Conservation (phyloP, 2,329 filamentous ascomycete species). For the Aspergillus neoniger region DNA sequence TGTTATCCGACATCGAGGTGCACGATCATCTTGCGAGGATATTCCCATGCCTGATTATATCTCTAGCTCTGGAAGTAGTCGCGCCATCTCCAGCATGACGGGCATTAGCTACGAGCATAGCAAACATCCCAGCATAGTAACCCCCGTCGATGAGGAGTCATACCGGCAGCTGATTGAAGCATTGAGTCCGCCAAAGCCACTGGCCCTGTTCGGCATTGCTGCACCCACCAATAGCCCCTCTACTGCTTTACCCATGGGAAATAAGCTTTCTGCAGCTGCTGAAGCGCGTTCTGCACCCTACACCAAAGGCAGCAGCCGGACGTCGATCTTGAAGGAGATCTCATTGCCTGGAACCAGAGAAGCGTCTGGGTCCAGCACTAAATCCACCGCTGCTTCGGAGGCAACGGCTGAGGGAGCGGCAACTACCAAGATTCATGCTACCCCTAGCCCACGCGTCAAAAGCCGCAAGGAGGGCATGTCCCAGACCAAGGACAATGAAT, state of each 20-base stretch:
- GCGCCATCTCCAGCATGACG: slow-evolving; percentile 44
- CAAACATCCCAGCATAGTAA: slow-evolving; percentile 39
- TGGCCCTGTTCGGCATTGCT: slow-evolving; percentile 27
- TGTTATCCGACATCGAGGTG: slow-evolving; percentile 33
- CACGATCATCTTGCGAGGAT: slow-evolving; percentile 46
- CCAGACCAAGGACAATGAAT: slow-evolving; percentile 26
- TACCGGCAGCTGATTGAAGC: slow-evolving; percentile 41
- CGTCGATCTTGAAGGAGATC: slow-evolving; percentile 30
- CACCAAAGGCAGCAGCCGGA: slow-evolving; percentile 21
- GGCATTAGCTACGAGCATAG: slow-evolving; percentile 46
- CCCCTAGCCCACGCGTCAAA: slow-evolving; percentile 35
- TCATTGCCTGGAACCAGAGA: slow-evolving; percentile 34
- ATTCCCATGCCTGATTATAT: slow-evolving; percentile 53
- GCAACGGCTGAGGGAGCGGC: slow-evolving; percentile 21
- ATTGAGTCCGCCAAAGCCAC: slow-evolving; percentile 39
- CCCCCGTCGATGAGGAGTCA: slow-evolving; percentile 39
- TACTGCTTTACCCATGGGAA: slow-evolving; percentile 21
- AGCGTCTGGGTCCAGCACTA: slow-evolving; percentile 35
- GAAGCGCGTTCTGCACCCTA: slow-evolving; percentile 32
- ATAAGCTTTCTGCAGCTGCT: slow-evolving; percentile 33
- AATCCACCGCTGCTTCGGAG: slow-evolving; percentile 25
- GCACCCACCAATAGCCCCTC: slow-evolving; percentile 36
- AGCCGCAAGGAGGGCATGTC: slow-evolving; percentile 36
- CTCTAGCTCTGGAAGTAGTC: slow-evolving; percentile 44
- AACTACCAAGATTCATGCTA: slow-evolving; percentile 31